Base-by-base conservation (phyloP, 345 rosid species). In the Lepidium aucheri region DNA sequence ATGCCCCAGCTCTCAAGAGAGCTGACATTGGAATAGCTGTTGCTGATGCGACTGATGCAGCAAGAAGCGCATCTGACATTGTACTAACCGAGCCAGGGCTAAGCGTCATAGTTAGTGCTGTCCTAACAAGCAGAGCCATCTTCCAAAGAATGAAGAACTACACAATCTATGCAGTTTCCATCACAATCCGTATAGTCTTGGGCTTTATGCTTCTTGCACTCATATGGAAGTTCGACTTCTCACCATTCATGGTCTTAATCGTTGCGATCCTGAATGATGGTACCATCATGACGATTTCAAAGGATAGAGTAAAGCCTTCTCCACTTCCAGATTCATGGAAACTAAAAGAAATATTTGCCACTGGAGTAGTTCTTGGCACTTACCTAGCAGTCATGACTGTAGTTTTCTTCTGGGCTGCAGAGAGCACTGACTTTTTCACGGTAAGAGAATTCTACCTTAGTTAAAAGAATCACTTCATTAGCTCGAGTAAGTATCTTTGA, bases 131-230 rank as follows among this genome's bases (percentile, higher is more conserved):
- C 72, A 80, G 96, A 67, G 96, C 96, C 34, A 92, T 89, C 75
- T 92, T 92, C 70, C 98, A 92, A 74, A 82, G 98, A 68, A 92
- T 92, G 98, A 92, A 92, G 79, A 92, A 92, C 76, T 92, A 92
- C 82, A 92, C 98, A 53, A 92, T 92, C 61, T 92, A 92, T 76
- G 98, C 98, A 7, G 98, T 92, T 53, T 89, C 98, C 13, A 86
- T 92, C 44, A 92, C 96, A 1, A 87, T 92, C 60, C 93, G 96
- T 70, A 83, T 92, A 33, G 96, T 92, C 65, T 65, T 89, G 35
- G 96, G 97, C 13, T 92, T 92, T 63, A 39, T 86, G 85, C 84
- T 92, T 40, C 82, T 92, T 38, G 96, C 96, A 52, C 95, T 92
- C 4, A 87, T 92, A 33, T 92, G 98, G 98, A 78, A 89, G 79